Evolutionary conservation across 805 yeast species (phyloP), one percentile per base, ranked within the genome.

Genomic region (Teunomyces pallodes): DNA sequence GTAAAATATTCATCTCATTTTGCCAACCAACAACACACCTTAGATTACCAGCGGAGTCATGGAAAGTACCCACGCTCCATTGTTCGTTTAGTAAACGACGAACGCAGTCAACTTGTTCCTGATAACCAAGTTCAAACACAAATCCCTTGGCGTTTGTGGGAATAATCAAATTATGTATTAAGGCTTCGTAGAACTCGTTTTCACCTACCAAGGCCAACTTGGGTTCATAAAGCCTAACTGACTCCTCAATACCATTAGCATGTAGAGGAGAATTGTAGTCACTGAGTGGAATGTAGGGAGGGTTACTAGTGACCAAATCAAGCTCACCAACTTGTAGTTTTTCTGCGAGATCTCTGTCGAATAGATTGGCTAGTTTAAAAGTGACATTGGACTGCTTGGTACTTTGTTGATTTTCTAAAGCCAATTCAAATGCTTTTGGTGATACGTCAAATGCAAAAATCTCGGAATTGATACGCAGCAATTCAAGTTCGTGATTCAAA

Each of bases 181-280:
- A 68, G 0, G 82, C 80, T 1, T 66, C 57, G 64, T 86, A 91
- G 58, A 89, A 88, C 56, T 87, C 91, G 3, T 75, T 53, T 46
- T 84, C 83, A 0, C 97, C 98, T 2, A 87, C 65, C n/a, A 92
- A 70, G 0, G 98, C 98, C 13, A 80, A 60, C 24, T 61, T 57
- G 0, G 99, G 98, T 66, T 92, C 99, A 63, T 77, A 84, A 9
- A 65, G 35, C 35, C 77, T 67, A 0, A 92, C 98, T 0, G 96
- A 86, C 40, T 58, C 61, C 48, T 82, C 86, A 0, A 83, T 80
- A 3, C 81, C 82, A 33, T 64, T 60, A 7, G 9, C 42, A 1
- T 43, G 38, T 9, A 65, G 43, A 0, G 76, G 65, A 3, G 64
- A 57, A 8, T 51, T 51, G 57, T 77, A 77, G 42, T 83, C 82